phyloP scores from a whole-genome alignment of 2,329 filamentous ascomycete genomes.

The Curvularia lunata region DNA sequence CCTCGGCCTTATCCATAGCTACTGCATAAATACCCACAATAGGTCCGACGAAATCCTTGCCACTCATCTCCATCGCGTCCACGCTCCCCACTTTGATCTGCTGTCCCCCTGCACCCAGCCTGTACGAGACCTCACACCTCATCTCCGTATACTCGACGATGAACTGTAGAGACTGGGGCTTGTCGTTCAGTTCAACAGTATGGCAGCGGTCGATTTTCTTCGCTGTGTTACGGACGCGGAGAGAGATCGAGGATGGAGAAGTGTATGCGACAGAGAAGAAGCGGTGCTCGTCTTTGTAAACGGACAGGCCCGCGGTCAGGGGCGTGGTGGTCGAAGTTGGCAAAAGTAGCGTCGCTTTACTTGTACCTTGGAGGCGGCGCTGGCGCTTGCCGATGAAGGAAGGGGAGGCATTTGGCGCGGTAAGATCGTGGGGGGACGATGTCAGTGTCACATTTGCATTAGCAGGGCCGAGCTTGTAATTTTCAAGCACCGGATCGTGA shows the following conservation, averaged over 20 bases:
- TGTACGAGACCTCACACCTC: constrained; percentile 10
- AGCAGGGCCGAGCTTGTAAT: constrained; percentile 4
- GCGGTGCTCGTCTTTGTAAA: constrained; percentile 31
- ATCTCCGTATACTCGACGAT: constrained; percentile 13
- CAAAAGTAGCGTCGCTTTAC: constrained; percentile 9
- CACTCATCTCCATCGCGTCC: constrained; percentile 15
- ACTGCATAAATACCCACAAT: constrained; percentile 20
- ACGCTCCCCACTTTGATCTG: constrained; percentile 4
- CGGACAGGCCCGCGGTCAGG: constrained; percentile 9
- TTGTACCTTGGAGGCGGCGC: constrained; percentile 14
- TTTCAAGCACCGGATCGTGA: constrained; percentile 9
- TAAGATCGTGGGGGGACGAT: constrained; percentile 11
- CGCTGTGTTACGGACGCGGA: constrained; percentile 19
- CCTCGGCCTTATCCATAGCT: not conserved
- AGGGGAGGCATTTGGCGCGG: constrained; percentile 13
- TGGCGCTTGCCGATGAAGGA: constrained; percentile 24
- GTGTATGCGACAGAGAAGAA: constrained; percentile 16
- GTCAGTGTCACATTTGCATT: constrained; percentile 3
- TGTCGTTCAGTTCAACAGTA: not conserved
- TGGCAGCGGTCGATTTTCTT: constrained; percentile 8
- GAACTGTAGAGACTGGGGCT: not conserved
- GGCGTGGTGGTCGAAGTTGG: not conserved
- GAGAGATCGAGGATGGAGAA: not conserved
- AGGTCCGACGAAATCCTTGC: constrained; percentile 26
- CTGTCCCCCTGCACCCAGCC: not conserved